phyloP scores from a whole-genome alignment of 1,139 yeast species.

The Zygoascus sp. region DNA sequence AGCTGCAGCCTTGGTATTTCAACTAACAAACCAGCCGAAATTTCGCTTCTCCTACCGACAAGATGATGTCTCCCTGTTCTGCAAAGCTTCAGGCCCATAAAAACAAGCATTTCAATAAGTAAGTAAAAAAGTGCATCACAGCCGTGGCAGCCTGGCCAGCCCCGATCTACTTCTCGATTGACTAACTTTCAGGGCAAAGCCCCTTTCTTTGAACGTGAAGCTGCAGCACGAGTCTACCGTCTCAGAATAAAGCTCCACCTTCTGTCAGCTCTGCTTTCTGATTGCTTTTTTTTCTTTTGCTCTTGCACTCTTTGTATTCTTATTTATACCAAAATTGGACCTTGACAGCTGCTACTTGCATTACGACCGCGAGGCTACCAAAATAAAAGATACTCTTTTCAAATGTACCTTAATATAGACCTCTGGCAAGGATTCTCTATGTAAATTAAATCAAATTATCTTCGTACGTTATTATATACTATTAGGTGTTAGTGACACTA shows the following conservation, averaged over 20 bases:
- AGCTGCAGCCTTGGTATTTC: not conserved
- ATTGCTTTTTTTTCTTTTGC: not conserved
- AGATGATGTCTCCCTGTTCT: slow-evolving; percentile 53
- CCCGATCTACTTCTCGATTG: not conserved
- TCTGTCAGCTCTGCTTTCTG: not conserved
- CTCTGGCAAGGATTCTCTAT: too few species aligned
- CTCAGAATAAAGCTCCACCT: not conserved
- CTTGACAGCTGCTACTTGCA: not conserved
- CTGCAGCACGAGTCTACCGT: slow-evolving; percentile 4
- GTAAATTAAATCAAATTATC: not conserved
- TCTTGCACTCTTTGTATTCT: not conserved
- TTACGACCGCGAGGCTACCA: not conserved
- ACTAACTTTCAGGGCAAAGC: slow-evolving; percentile 6
- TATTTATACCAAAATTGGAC: slow-evolving; percentile 3
- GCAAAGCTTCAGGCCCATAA: slow-evolving; percentile 50
- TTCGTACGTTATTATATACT: not conserved
- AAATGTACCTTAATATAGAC: too few species aligned
- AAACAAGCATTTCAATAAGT: slow-evolving; percentile 37
- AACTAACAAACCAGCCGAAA: slow-evolving; percentile 17
- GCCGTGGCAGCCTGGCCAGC: too few species aligned
- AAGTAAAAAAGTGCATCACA: slow-evolving; percentile 13
- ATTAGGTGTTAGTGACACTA: too few species aligned
- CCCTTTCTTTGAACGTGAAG: slow-evolving; percentile 7
- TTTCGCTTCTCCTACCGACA: slow-evolving; percentile 57
- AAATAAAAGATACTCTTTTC: too few species aligned